Conservation (phyloP, 2,329 filamentous ascomycete genomes). For the Coleophoma cylindrospora region DNA sequence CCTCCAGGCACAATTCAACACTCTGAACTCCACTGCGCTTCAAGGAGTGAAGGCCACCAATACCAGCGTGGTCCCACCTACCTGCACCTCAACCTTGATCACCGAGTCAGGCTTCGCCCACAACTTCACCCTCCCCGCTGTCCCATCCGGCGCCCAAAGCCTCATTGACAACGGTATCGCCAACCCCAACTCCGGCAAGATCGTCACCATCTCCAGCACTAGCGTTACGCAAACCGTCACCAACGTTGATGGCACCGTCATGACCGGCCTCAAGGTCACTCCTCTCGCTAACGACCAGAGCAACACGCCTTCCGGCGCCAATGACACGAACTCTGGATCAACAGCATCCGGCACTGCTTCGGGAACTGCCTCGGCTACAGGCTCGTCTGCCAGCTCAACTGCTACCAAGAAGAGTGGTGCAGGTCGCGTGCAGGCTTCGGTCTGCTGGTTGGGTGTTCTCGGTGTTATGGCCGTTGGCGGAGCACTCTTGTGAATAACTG, state of each 20-base stretch:
- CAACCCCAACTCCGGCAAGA: constrained; percentile 57
- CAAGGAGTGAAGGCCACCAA: constrained; percentile 56
- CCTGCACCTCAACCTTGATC: constrained; percentile 65
- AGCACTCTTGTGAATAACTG: background rate
- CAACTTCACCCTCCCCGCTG: constrained; percentile 72
- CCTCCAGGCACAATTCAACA: constrained; percentile 69
- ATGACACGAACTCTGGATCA: constrained; percentile 18
- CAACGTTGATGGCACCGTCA: constrained; percentile 45
- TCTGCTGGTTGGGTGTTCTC: background rate
- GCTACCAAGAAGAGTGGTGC: constrained; percentile 17
- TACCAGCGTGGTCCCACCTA: constrained; percentile 50
- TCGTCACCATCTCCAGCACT: constrained; percentile 53
- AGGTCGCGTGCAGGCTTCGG: background rate
- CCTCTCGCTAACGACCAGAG: constrained; percentile 42
- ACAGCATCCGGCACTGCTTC: background rate
- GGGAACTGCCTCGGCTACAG: constrained; percentile 3
- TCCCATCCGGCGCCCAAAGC: constrained; percentile 61
- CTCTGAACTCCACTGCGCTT: constrained; percentile 66
- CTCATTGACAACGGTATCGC: constrained; percentile 74
- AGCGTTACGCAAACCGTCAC: constrained; percentile 53
- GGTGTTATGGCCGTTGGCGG: background rate
- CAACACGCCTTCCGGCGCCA: constrained; percentile 47
- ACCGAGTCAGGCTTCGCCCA: constrained; percentile 61
- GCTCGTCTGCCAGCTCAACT: constrained; percentile 12
- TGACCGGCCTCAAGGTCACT: constrained; percentile 59